These are phyloP conservation scores for Vachellia collinsii DNA, from an alignment of 306 rosid genomes.

Conservation along the genomic window DNA sequence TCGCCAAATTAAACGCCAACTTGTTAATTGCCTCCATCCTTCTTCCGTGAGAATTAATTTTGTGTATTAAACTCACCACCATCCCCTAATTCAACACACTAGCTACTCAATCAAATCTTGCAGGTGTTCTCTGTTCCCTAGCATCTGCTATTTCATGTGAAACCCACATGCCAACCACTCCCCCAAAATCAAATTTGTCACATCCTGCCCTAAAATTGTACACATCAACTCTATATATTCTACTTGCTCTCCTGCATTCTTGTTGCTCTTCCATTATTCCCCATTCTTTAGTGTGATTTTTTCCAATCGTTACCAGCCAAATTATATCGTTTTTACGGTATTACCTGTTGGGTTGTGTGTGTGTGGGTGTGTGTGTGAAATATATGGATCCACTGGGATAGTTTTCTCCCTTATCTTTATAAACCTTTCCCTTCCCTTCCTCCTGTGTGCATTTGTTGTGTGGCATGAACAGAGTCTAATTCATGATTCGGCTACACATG, in stretches of 20 bases:
- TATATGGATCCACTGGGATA: neutral
- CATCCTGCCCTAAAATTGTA: constrained; percentile 8
- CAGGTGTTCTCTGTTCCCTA: constrained; percentile 51
- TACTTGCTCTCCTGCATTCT: neutral
- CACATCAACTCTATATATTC: neutral
- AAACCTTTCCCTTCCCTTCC: too few species aligned
- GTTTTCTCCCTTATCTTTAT: neutral
- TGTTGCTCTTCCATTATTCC: constrained; percentile 8
- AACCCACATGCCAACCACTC: constrained; percentile 66
- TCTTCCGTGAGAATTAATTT: neutral
- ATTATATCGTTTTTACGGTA: neutral
- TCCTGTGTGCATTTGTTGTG: too few species aligned
- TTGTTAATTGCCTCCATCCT: neutral
- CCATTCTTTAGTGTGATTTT: neutral
- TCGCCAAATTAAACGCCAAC: neutral
- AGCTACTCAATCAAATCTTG: neutral
- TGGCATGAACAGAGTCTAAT: too few species aligned
- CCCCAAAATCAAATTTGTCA: constrained; percentile 60
- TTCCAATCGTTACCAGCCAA: neutral
- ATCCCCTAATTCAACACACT: neutral
- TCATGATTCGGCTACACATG: too few species aligned
- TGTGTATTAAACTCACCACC: neutral
- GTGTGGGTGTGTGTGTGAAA: too few species aligned
- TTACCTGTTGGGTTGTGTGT: neutral
- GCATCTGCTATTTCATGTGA: constrained; percentile 58